phyloP scores from a whole-genome alignment of 352 stramenopile genomes.

The Phytophthora pisi region DNA sequence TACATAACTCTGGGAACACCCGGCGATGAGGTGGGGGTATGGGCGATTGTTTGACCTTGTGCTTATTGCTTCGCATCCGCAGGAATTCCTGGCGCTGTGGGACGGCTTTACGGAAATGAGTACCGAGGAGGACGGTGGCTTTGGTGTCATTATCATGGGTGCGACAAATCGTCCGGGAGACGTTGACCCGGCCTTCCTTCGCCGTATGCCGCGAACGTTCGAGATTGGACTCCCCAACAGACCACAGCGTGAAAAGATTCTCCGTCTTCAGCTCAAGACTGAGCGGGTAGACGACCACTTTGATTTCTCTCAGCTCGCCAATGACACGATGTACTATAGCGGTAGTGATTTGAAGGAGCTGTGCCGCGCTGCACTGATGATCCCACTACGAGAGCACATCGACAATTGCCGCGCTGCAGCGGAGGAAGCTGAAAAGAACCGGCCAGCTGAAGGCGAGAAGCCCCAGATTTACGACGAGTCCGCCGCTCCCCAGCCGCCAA shows the following conservation, averaged over 20 bases:
- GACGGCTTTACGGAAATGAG: slow-evolving; percentile 94
- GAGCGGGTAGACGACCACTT: slow-evolving; percentile 81
- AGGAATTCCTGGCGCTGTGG: slow-evolving; percentile 98
- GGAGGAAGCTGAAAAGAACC: slow-evolving; percentile 41
- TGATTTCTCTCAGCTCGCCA: slow-evolving; percentile 82
- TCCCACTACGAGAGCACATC: slow-evolving; percentile 87
- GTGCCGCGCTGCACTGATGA: slow-evolving; percentile 88
- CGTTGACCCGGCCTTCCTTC: slow-evolving; percentile 94
- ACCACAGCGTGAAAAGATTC: slow-evolving; percentile 92
- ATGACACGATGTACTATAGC: slow-evolving; percentile 93
- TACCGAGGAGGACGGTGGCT: slow-evolving; percentile 61
- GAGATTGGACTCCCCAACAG: slow-evolving; percentile 92
- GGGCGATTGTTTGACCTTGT: slow-evolving; percentile 7
- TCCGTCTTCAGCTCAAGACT: slow-evolving; percentile 92
- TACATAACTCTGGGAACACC: slow-evolving; percentile 17
- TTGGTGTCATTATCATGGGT: slow-evolving; percentile 96
- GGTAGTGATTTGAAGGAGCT: slow-evolving; percentile 95
- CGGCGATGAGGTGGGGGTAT: not conserved
- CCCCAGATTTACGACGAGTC: slow-evolving; percentile 39
- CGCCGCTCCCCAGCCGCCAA: slow-evolving; percentile 29
- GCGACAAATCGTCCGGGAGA: slow-evolving; percentile 95
- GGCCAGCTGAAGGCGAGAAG: slow-evolving; percentile 33
- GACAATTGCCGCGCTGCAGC: slow-evolving; percentile 51
- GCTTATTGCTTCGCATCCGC: slow-evolving; percentile 4
- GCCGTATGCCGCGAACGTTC: slow-evolving; percentile 96